Evolutionary conservation across 1,139 yeast species (phyloP).

Genomic region (Scheffersomyces titani): DNA sequence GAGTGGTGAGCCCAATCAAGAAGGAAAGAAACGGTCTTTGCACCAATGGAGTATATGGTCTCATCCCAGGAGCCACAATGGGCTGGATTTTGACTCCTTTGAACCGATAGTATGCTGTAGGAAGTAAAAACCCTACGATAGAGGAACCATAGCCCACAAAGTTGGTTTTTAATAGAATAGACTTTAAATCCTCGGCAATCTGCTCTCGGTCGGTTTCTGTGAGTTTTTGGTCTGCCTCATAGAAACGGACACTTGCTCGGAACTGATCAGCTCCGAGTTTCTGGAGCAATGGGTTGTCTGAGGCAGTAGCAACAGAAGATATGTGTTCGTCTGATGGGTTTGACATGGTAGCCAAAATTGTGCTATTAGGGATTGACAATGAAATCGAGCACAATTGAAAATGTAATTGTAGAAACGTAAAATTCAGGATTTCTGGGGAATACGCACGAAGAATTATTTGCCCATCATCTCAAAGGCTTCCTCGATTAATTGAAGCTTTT

Average conservation of each 20-base stretch:
- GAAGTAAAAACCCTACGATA: conserved; percentile 25
- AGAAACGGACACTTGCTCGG: conserved; percentile 39
- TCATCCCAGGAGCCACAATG: conserved; percentile 9
- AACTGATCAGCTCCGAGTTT: conserved; percentile 37
- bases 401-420: neutral
- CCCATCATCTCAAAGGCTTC: neutral
- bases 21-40: conserved; percentile 38
- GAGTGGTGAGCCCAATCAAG: conserved; percentile 28
- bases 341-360: neutral
- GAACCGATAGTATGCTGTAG: conserved; percentile 11
- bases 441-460: neutral
- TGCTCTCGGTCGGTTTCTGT: conserved; percentile 30
- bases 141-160: conserved; percentile 18
- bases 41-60: conserved; percentile 14
- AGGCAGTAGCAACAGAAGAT: neutral
- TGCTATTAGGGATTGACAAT: neutral
- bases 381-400: conserved; percentile 4
- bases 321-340: neutral
- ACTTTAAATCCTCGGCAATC: conserved; percentile 32
- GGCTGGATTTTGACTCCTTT: neutral
- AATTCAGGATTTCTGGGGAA: neutral
- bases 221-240: conserved; percentile 43
- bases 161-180: conserved; percentile 19
- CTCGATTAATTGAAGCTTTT: too few relatives aligned
- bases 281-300: conserved; percentile 29